phyloP scores from a whole-genome alignment of 495 filamentous ascomycete genomes.

The Copromyces sp. region DNA sequence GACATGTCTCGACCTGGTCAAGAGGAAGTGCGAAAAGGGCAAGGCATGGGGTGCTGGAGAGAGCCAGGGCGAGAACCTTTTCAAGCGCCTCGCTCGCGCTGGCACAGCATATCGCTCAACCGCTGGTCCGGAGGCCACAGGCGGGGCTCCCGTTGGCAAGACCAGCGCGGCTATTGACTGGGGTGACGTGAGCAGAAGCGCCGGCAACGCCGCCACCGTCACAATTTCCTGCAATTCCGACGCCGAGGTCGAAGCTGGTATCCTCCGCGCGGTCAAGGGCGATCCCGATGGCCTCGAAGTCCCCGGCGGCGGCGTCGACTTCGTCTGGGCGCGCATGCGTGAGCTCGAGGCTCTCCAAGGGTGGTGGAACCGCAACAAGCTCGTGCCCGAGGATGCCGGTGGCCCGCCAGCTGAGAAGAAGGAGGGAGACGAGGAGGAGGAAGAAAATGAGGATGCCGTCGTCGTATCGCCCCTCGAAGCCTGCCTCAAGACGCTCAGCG shows the following conservation, averaged over 20 bases:
- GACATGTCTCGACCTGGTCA: conserved; percentile 84
- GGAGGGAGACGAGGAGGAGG: background rate
- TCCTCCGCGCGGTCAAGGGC: conserved; percentile 59
- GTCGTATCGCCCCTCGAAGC: conserved; percentile 37
- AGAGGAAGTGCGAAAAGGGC: conserved; percentile 90
- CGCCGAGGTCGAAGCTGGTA: conserved; percentile 58
- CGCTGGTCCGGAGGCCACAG: conserved; percentile 36
- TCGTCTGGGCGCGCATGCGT: conserved; percentile 80
- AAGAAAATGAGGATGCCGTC: conserved; percentile 4
- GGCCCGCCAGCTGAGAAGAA: conserved; percentile 3
- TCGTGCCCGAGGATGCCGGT: conserved; percentile 8
- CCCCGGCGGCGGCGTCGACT: conserved; percentile 65
- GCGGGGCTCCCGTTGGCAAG: conserved; percentile 43
- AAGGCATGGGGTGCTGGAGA: conserved; percentile 71
- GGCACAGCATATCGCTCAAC: conserved; percentile 41
- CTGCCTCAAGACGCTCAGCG: conserved; percentile 33
- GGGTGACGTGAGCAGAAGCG: conserved; percentile 66
- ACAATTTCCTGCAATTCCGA: conserved; percentile 67
- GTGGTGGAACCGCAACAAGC: conserved; percentile 61
- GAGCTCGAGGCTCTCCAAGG: conserved; percentile 73
- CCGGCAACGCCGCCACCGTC: conserved; percentile 60
- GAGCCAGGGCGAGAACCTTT: conserved; percentile 68
- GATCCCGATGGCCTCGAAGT: conserved; percentile 52
- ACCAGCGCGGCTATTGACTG: conserved; percentile 81
- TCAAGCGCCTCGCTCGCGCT: conserved; percentile 63